Evolutionary conservation across 345 rosid species (phyloP).

Genomic region (Carallia brachiata): DNA sequence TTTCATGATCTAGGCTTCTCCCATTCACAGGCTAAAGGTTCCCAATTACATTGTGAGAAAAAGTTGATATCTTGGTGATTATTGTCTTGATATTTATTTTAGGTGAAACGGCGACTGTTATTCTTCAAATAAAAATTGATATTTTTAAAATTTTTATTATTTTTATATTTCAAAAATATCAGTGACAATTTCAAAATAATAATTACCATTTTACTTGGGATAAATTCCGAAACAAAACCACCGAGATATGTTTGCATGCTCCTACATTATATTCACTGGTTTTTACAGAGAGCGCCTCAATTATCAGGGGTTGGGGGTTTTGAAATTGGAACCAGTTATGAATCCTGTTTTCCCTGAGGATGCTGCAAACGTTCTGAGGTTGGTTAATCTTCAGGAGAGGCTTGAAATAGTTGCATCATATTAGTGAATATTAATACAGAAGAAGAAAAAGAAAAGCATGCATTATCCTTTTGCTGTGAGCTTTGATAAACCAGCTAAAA

Average conservation of each 20-base stretch:
- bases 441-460: neutral
- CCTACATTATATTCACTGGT: conserved; percentile 55
- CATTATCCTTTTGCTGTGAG: neutral
- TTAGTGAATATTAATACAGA: neutral
- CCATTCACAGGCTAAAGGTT: conserved; percentile 36
- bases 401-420: conserved; percentile 1
- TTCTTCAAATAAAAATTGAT: too few species aligned
- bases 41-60: conserved; percentile 30
- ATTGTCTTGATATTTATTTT: too few species aligned
- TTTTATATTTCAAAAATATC: too few species aligned
- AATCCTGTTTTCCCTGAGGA: conserved; percentile 89
- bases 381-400: conserved; percentile 34
- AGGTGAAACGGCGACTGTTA: too few species aligned
- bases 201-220: too few species aligned
- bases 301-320: conserved; percentile 71
- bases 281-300: conserved; percentile 67
- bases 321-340: conserved; percentile 73
- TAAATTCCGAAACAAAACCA: too few species aligned
- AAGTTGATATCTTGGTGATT: too few species aligned
- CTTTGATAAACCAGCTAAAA: neutral
- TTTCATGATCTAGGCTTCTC: conserved; percentile 87
- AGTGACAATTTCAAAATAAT: too few species aligned
- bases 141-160: too few species aligned
- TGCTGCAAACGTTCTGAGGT: conserved; percentile 69
- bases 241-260: too few species aligned